Conservation (phyloP, 495 filamentous ascomycete species). For the Xylaria cubensis region DNA sequence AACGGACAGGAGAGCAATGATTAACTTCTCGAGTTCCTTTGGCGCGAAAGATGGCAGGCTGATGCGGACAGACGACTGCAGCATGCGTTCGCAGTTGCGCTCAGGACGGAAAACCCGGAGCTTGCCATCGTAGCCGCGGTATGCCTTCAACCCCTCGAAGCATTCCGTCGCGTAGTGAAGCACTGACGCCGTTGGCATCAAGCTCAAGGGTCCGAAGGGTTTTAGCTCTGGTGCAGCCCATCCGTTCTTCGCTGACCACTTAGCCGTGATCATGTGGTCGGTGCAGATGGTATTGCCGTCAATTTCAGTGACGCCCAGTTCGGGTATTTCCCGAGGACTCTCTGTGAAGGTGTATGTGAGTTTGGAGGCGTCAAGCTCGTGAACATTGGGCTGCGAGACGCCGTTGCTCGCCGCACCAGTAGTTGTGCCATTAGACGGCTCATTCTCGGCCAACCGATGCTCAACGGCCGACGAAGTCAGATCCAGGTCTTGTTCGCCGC, state of each 20-base stretch:
- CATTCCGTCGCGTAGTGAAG: conserved; percentile 93
- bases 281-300: conserved; percentile 67
- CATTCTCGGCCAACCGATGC: conserved; percentile 46
- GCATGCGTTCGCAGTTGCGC: conserved; percentile 77
- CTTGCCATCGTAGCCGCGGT: conserved; percentile 81
- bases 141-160: conserved; percentile 90
- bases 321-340: conserved; percentile 71
- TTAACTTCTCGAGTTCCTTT: conserved; percentile 73
- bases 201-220: conserved; percentile 78
- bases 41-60: conserved; percentile 78
- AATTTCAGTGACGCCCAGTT: conserved; percentile 55
- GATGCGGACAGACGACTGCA: conserved; percentile 73
- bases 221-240: conserved; percentile 81
- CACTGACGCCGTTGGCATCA: conserved; percentile 84
- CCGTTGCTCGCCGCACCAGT: conserved; percentile 35
- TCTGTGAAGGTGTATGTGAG: conserved; percentile 72
- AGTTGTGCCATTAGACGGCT: conserved; percentile 23
- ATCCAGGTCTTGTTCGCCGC: conserved; percentile 46
- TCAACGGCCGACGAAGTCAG: conserved; percentile 52
- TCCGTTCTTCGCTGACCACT: conserved; percentile 70
- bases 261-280: conserved; percentile 86
- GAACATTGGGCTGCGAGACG: conserved; percentile 37
- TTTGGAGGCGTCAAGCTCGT: conserved; percentile 72
- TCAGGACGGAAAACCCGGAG: conserved; percentile 87
- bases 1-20: conserved; percentile 70